Evolutionary conservation across 192 early-diverging fungal species (phyloP).

Genomic region (Funneliformis geosporum): DNA sequence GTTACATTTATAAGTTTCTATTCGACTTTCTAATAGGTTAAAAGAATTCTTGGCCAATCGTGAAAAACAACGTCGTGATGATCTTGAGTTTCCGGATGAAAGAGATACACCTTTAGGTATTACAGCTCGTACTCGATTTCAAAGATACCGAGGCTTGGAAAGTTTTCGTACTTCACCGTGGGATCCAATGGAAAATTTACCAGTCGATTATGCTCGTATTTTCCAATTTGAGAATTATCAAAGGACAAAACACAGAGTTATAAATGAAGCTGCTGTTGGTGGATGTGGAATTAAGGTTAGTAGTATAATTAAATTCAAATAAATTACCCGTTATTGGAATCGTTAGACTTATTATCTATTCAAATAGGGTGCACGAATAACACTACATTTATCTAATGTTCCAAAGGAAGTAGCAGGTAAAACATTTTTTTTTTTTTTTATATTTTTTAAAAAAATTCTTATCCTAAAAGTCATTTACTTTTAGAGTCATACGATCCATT

Average conservation of each 20-base stretch:
- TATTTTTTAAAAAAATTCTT: background rate
- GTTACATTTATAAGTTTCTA: background rate
- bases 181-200: conserved; percentile 98
- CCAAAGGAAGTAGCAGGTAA: conserved; percentile 59
- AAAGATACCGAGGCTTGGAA: conserved; percentile 93
- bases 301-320: background rate
- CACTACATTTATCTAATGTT: conserved; percentile 70
- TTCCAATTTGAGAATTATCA: conserved; percentile 94
- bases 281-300: conserved; percentile 22
- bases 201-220: conserved; percentile 92
- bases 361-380: conserved; percentile 65
- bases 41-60: conserved; percentile 66
- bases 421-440: background rate
- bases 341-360: background rate
- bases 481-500: conserved; percentile 51
- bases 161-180: conserved; percentile 94
- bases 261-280: conserved; percentile 54
- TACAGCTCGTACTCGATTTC: conserved; percentile 83
- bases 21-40: conserved; percentile 19
- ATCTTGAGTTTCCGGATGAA: conserved; percentile 94
- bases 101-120: conserved; percentile 90
- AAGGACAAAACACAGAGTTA: conserved; percentile 76
- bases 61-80: conserved; percentile 65
- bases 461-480: background rate
- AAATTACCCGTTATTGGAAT: background rate